Base-by-base conservation (phyloP, 306 rosid species). In the Quercus bicolor region DNA sequence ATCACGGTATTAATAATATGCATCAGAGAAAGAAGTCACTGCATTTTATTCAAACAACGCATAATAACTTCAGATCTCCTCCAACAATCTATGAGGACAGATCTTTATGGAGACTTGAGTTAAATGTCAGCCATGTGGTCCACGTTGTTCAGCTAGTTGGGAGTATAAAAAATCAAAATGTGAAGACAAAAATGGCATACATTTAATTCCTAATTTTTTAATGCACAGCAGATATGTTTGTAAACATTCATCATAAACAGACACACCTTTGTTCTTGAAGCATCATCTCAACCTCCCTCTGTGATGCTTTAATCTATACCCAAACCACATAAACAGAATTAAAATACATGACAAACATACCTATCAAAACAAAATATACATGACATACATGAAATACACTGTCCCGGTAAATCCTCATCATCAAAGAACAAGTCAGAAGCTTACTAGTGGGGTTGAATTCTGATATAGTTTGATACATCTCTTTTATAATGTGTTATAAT, bases 281-380 rank as follows among this genome's bases (percentile, higher is more conserved):
- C 95, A 89, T 94, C 85, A 29, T 84, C 84, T 88, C 97, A 62
- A 88, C 92, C 88, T 94, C 98, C 90, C 90, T 91, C 75, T 91
- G 87, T 37, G 94, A 89, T 82, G 87, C 88, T 79, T 94, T 91
- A 81, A 94, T 91, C 98, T 94, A 74, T 55, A 80, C n/a, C 82
- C 75, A 78, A 78, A 81, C 56, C 72, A 80, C 73, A 78, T 68
- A 69, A 57, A 72, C 74, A 69, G 60, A 43, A 76, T 16, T 68
- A 43, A 76, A 82, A 76, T 43, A 26, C 23, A 48, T 65, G 54
- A 37, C 20, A 70, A 21, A 21, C 13, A 62, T 1, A 53, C 11
- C 45, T 40, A 40, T 40, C 40, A 40, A 40, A 40, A 40, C 45
- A 40, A 40, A 40, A 40, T 40, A 76, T 43, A 34, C 23, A 48